Percentiles rank a stretch among this genome's conserved stretches.
These are phyloP conservation scores for Colletotrichum paranaense DNA, from an alignment of 2,329 filamentous ascomycete species.

Conservation along the genomic window DNA sequence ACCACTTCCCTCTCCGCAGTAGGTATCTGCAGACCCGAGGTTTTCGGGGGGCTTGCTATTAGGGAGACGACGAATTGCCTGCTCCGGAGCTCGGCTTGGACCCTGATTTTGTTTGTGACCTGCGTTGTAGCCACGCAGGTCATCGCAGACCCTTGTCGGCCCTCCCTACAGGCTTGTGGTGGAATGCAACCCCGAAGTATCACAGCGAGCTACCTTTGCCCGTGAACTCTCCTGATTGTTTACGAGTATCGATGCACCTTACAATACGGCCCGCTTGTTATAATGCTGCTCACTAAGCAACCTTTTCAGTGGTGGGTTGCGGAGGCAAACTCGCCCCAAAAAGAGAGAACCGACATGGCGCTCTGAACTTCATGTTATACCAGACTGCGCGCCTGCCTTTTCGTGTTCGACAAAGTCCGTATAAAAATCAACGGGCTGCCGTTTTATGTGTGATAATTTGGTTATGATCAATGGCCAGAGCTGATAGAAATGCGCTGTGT, in stretches of 20 bases:
- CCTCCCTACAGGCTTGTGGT: background rate
- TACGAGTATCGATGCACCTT: background rate
- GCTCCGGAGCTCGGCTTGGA: constrained; percentile 16
- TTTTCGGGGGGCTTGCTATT: constrained; percentile 7
- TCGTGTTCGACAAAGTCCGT: background rate
- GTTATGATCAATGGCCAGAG: background rate
- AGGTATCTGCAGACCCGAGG: background rate
- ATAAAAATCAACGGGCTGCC: background rate
- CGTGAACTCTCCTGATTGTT: background rate
- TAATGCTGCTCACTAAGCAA: background rate
- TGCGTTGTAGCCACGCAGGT: background rate
- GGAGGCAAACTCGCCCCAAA: background rate
- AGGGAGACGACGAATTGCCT: constrained; percentile 2
- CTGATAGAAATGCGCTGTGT: background rate
- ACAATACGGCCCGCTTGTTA: background rate
- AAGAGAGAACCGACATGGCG: background rate
- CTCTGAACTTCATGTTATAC: background rate
- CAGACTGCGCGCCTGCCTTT: background rate
- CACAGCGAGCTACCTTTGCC: background rate
- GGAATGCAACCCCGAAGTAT: background rate
- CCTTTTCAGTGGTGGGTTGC: background rate
- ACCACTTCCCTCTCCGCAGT: background rate
- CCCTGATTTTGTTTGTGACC: constrained; percentile 6
- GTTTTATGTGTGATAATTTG: background rate
- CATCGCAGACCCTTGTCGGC: constrained; percentile 1